A percentile compares a stretch with the other conserved stretches of the same genome.
Evolutionary conservation across 768 basidiomycete species (phyloP).

Genomic region (Kwoniella europaea): DNA sequence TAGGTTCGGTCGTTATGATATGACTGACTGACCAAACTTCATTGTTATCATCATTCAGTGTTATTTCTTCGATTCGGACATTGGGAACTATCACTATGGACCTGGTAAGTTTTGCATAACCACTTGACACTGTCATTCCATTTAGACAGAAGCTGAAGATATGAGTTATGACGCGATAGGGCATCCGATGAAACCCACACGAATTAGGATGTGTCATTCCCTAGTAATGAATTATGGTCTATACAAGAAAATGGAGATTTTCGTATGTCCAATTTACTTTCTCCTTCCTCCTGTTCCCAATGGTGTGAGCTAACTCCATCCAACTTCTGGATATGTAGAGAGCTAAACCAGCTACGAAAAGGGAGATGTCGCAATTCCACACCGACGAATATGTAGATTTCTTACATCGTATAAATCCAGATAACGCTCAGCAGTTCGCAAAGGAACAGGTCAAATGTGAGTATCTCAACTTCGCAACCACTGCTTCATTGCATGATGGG

Average conservation of each 20-base stretch:
- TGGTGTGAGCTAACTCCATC: too few species aligned
- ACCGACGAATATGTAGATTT: conserved; percentile 99
- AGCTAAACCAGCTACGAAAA: conserved; percentile 98
- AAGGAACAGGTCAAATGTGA: conserved; percentile 96
- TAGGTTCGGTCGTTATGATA: too few species aligned
- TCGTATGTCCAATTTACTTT: conserved; percentile 66
- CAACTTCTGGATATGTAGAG: conserved; percentile 64
- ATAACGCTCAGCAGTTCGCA: conserved; percentile 89
- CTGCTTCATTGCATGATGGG: background rate
- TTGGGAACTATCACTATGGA: conserved; percentile 99
- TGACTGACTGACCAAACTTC: background rate
- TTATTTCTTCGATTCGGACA: conserved; percentile 99
- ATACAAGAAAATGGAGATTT: conserved; percentile 99
- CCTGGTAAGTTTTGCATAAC: conserved; percentile 54
- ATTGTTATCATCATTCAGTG: conserved; percentile 64
- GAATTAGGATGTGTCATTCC: conserved; percentile 99
- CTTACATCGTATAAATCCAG: conserved; percentile 87
- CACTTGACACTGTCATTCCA: too few species aligned
- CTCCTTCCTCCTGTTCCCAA: too few species aligned
- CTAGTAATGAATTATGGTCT: conserved; percentile 99
- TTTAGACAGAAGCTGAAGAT: too few species aligned
- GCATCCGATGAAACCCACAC: conserved; percentile 97
- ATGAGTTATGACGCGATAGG: conserved; percentile 61
- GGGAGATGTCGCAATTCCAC: conserved; percentile 99
- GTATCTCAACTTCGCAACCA: conserved; percentile 35